These are phyloP conservation scores for Gyrodon lividus DNA, from an alignment of 768 basidiomycete genomes.

Conservation along the genomic window DNA sequence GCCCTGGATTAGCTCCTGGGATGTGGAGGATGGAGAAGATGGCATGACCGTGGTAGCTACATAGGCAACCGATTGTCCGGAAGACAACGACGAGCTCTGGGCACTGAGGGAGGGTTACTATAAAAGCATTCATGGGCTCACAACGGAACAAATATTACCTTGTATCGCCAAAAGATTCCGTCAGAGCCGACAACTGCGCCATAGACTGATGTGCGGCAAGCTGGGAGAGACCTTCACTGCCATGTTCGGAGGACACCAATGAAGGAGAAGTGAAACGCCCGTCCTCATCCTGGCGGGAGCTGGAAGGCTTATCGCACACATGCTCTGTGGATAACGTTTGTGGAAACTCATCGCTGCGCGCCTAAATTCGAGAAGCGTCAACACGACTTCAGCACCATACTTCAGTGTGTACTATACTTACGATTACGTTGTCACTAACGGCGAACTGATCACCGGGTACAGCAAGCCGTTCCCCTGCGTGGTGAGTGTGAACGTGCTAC, in stretches of 20 bases:
- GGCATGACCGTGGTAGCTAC: constrained; percentile 8
- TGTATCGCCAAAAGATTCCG: neutral
- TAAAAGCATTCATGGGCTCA: neutral
- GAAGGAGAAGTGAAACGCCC: neutral
- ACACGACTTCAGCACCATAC: neutral
- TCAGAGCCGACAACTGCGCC: neutral
- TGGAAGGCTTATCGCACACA: too few relatives aligned
- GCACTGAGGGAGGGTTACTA: neutral
- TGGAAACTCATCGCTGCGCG: neutral
- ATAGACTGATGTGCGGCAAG: too few relatives aligned
- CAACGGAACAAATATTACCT: neutral
- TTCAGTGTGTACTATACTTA: neutral
- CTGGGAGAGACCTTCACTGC: neutral
- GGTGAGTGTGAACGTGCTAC: constrained; percentile 1
- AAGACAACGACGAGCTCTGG: neutral
- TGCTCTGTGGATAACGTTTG: too few relatives aligned
- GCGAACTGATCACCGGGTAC: neutral
- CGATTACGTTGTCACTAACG: neutral
- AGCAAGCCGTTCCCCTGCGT: neutral
- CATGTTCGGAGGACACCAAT: constrained; percentile 7
- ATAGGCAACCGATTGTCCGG: constrained; percentile 5
- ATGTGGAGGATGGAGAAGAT: too few relatives aligned
- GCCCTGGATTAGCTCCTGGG: too few relatives aligned
- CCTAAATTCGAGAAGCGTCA: neutral
- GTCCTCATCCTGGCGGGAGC: neutral